A percentile compares a stretch with the other conserved stretches of the same genome.
Evolutionary conservation across 495 filamentous ascomycete species (phyloP).

Genomic region (Friedmanniomyces simplex): DNA sequence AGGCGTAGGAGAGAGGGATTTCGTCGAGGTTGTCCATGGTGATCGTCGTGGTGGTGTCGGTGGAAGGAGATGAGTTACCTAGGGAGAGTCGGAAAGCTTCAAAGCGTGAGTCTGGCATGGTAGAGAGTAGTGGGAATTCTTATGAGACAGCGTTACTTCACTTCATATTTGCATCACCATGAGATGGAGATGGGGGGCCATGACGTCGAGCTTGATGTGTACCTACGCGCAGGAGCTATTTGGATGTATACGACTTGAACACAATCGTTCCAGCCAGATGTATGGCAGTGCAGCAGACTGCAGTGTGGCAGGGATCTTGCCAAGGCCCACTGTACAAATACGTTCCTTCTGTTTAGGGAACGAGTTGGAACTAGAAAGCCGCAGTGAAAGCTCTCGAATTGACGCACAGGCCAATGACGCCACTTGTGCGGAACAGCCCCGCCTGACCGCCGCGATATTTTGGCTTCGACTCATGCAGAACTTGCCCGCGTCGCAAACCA

Average conservation of each 20-base stretch:
- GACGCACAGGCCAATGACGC: neutral
- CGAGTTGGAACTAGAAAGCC: neutral
- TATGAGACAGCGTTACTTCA: neutral
- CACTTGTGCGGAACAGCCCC: neutral
- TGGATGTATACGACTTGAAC: neutral
- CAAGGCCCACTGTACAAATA: neutral
- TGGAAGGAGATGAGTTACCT: neutral
- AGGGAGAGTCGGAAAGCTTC: constrained; percentile 6
- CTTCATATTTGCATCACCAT: neutral
- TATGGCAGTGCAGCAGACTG: too few species aligned
- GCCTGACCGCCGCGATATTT: neutral
- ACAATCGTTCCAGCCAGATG: neutral
- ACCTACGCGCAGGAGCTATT: neutral
- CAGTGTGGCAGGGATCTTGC: too few species aligned
- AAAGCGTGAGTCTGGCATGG: neutral
- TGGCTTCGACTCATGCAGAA: neutral
- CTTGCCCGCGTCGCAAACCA: neutral
- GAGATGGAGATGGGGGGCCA: neutral
- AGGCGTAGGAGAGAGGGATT: constrained; percentile 56
- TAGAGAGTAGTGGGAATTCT: neutral
- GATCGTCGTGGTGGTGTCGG: neutral
- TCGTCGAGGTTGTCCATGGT: constrained; percentile 27
- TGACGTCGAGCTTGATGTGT: neutral
- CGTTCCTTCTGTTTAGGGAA: neutral
- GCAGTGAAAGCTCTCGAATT: neutral